Percentiles rank a stretch among this genome's conserved stretches.
phyloP scores from a whole-genome alignment of 192 early-diverging fungal species.

The Coemansia aciculifera region DNA sequence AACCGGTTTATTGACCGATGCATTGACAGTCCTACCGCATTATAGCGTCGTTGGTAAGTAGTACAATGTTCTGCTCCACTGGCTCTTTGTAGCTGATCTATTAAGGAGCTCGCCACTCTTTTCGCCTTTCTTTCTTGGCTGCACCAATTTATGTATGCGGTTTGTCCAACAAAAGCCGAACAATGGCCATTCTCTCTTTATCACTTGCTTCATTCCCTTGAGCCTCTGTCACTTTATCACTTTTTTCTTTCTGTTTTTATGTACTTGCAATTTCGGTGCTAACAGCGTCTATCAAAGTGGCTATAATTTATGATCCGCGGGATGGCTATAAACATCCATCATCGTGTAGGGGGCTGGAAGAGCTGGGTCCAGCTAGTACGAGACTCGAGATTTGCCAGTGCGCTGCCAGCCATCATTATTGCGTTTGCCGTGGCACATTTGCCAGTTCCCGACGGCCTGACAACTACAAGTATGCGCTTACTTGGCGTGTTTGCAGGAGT shows the following conservation, averaged over 20 bases:
- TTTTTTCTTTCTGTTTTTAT: neutral
- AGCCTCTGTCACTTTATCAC: neutral
- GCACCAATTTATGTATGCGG: neutral
- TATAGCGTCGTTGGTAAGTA: neutral
- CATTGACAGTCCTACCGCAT: neutral
- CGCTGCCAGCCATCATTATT: constrained; percentile 32
- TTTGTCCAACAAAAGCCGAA: neutral
- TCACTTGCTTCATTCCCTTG: neutral
- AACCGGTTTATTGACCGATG: neutral
- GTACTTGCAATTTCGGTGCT: neutral
- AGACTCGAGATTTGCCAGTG: constrained; percentile 32
- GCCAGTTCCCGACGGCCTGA: constrained; percentile 34
- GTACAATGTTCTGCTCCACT: neutral
- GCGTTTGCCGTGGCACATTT: constrained; percentile 36
- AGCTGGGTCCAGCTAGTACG: constrained; percentile 20
- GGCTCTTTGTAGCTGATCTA: neutral
- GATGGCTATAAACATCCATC: neutral
- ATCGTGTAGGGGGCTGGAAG: constrained; percentile 44
- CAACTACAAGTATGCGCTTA: constrained; percentile 44
- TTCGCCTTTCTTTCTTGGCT: neutral
- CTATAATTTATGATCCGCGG: neutral
- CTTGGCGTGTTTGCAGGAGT: constrained; percentile 52
- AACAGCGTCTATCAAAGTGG: neutral
- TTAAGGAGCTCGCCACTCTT: neutral
- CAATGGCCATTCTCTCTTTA: neutral